Base-by-base conservation (phyloP, 768 basidiomycete species). In the Sporobolomyces phaffii region DNA sequence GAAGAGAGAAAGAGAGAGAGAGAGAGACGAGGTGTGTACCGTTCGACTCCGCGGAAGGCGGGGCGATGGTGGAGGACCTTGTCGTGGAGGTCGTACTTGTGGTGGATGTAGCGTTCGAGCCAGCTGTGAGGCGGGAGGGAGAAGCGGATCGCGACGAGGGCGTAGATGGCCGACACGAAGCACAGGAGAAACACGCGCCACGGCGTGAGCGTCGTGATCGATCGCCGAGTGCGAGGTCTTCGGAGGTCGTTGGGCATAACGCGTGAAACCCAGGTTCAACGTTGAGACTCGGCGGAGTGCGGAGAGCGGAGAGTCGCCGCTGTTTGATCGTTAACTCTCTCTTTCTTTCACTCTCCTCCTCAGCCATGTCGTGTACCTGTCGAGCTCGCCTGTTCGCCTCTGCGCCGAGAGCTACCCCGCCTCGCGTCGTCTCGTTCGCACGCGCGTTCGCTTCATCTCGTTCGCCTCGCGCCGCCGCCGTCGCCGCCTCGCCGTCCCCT, bases 171-270 rank as follows among this genome's bases (percentile, higher is more conserved):
- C 38, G 29, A 40, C 41, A 65, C 20, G 54, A 58, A 57, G 50
- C 50, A 34, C 28, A 62, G 28, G 60, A 69, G 60, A 29, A 69
- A 52, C 24, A 59, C 26, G 33, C 60, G 59, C 15, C 33, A 15
- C 7, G 45, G 58, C n/a, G 50, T 24, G 20, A 28, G 44, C 13
- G 24, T 24, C n/a, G 40, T 56, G 54, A 56, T 26, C 4, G 54
- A 43, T 7, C 54, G 38, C 1, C 1, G 33, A 36, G 41, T 58
- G 51, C 57, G 54, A 3, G 38, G 54, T 3, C 54, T 7, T 9
- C 54, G 57, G 18, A 65, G 51, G 50, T 65, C 64, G 50, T 58
- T 31, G 31, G 64, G 64, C 64, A 65, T 65, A n/a, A n/a, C n/a
- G n/a, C n/a, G n/a, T n/a, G n/a, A n/a, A n/a, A n/a, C n/a, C n/a